Evolutionary conservation across 2,329 filamentous ascomycete genomes (phyloP).

Genomic region (Onygenales sp.): DNA sequence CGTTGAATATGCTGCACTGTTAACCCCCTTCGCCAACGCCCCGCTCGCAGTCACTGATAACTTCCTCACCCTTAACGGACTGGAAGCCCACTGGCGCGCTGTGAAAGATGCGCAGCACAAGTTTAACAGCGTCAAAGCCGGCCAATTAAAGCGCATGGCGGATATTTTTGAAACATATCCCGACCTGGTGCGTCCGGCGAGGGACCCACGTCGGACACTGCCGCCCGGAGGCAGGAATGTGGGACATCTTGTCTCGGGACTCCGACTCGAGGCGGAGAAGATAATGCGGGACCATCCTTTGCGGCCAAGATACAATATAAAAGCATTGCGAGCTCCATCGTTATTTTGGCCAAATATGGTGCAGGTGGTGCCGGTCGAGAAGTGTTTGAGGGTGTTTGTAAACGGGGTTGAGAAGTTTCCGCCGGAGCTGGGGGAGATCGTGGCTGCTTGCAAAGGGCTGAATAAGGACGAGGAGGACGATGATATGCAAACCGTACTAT

Average conservation of each 20-base stretch:
- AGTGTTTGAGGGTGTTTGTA: background rate
- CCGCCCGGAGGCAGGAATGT: background rate
- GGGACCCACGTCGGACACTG: background rate
- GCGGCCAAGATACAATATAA: background rate
- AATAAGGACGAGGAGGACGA: background rate
- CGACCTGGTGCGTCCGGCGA: conserved; percentile 4
- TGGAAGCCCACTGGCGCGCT: background rate
- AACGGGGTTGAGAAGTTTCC: background rate
- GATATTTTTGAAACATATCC: conserved; percentile 14
- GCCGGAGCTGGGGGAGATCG: background rate
- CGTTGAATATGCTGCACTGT: background rate
- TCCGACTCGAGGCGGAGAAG: background rate
- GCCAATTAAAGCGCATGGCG: conserved; percentile 10
- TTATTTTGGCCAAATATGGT: conserved; percentile 8
- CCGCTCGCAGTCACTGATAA: background rate
- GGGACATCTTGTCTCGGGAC: background rate
- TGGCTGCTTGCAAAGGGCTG: background rate
- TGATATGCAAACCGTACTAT: background rate
- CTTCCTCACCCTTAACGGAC: background rate
- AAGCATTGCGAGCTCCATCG: background rate
- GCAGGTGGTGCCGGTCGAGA: conserved; percentile 7
- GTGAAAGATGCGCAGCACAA: background rate
- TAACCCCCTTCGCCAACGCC: background rate
- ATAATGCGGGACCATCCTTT: background rate
- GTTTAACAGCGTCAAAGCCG: conserved; percentile 5